Evolutionary conservation across 805 yeast genomes (phyloP).

Genomic region (Kodamaea sagamina): DNA sequence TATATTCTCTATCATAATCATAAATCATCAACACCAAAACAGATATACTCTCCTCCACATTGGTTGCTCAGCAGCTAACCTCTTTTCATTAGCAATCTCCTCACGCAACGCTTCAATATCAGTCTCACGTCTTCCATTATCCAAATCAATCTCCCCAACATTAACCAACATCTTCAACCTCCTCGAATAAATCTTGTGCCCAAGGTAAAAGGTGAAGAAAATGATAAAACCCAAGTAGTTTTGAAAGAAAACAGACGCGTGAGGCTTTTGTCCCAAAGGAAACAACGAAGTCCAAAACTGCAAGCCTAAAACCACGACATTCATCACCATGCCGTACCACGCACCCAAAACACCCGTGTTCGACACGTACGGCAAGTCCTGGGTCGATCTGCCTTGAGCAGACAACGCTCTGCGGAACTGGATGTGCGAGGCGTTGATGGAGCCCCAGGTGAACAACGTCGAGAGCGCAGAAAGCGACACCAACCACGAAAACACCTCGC

Average conservation of each 20-base stretch:
- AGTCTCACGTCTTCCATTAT: slow-evolving; percentile 13
- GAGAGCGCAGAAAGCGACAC: slow-evolving; percentile 30
- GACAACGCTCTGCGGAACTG: slow-evolving; percentile 29
- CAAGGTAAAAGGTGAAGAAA: slow-evolving; percentile 17
- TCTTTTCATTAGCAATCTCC: slow-evolving; percentile 22
- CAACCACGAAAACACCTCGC: slow-evolving; percentile 36
- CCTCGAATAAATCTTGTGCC: slow-evolving; percentile 18
- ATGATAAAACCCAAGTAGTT: slow-evolving; percentile 19
- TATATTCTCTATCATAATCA: no score
- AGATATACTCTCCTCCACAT: slow-evolving; percentile 24
- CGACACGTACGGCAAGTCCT: slow-evolving; percentile 56
- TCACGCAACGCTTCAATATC: slow-evolving; percentile 16
- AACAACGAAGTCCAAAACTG: slow-evolving; percentile 39
- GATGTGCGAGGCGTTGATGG: slow-evolving; percentile 26
- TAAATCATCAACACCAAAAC: slow-evolving; percentile 20
- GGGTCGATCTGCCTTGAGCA: slow-evolving; percentile 35
- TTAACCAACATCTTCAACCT: slow-evolving; percentile 12
- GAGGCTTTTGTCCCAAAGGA: slow-evolving; percentile 27
- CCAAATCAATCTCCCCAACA: slow-evolving; percentile 15
- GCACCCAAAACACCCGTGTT: slow-evolving; percentile 46
- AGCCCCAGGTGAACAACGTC: slow-evolving; percentile 32
- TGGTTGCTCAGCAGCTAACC: slow-evolving; percentile 20
- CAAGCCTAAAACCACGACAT: slow-evolving; percentile 29
- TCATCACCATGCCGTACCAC: slow-evolving; percentile 26
- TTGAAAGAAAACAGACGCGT: slow-evolving; percentile 16